Conservation (phyloP, 1,284 basidiomycete species). For the Cryptococcus sp. region DNA sequence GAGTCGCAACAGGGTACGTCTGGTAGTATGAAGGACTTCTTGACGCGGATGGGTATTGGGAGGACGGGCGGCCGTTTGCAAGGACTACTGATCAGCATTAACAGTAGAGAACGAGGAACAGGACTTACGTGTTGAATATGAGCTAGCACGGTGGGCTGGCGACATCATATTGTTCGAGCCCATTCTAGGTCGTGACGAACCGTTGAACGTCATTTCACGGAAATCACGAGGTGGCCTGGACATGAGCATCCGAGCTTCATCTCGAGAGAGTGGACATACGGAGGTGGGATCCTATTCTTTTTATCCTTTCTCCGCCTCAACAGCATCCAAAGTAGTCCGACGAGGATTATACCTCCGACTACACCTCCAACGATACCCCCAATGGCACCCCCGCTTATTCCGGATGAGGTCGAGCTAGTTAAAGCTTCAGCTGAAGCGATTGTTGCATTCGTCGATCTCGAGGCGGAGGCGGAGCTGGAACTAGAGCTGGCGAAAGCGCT, state of each 20-base stretch:
- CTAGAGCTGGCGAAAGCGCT: constrained; percentile 3
- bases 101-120: not conserved
- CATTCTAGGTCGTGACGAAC: constrained; percentile 7
- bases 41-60: constrained; percentile 11
- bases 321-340: constrained; percentile 19
- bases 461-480: constrained; percentile 7
- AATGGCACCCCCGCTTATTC: constrained; percentile 33
- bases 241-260: not conserved
- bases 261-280: constrained; percentile 27
- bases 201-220: constrained; percentile 1
- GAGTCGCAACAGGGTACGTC: constrained; percentile 32
- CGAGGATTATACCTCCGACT: constrained; percentile 28
- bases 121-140: constrained; percentile 34
- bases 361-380: constrained; percentile 44
- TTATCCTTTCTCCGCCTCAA: constrained; percentile 29
- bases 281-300: constrained; percentile 37
- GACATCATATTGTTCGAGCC: constrained; percentile 12
- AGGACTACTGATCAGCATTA: not conserved
- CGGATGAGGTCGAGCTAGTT: constrained; percentile 1
- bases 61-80: not conserved
- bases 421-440: not conserved
- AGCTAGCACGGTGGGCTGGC: constrained; percentile 19
- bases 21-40: constrained; percentile 29
- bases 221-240: not conserved
- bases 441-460: constrained; percentile 2